A percentile compares a stretch with the other conserved stretches of the same genome.
Evolutionary conservation across 305 asterid species (phyloP).

Genomic region (Ilex paraguariensis): DNA sequence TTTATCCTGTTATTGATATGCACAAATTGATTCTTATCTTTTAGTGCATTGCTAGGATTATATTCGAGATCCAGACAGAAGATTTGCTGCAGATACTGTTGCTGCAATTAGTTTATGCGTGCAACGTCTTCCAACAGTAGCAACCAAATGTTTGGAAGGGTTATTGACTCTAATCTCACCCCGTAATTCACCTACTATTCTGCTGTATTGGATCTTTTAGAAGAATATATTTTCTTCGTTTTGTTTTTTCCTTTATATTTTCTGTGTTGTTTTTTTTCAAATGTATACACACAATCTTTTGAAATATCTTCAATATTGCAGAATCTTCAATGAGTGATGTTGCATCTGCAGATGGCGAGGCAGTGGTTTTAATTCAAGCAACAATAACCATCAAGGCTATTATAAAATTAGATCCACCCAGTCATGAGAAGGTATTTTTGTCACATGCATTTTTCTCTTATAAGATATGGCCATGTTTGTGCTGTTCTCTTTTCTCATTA

Average conservation of each 20-base stretch:
- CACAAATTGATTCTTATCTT: slow-evolving; percentile 22
- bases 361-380: slow-evolving; percentile 70
- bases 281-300: slow-evolving; percentile 6
- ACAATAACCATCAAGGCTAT: slow-evolving; percentile 78
- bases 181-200: slow-evolving; percentile 41
- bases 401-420: slow-evolving; percentile 66
- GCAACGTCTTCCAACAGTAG: slow-evolving; percentile 61
- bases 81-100: slow-evolving; percentile 92
- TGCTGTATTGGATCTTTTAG: slow-evolving; percentile 11
- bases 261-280: slow-evolving; percentile 1
- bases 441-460: not conserved
- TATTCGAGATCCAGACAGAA: slow-evolving; percentile 87
- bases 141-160: slow-evolving; percentile 77
- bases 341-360: slow-evolving; percentile 59
- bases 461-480: not conserved
- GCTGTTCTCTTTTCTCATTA: not conserved
- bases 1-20: slow-evolving; percentile 17
- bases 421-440: slow-evolving; percentile 70
- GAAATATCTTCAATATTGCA: slow-evolving; percentile 29
- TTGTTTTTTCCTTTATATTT: slow-evolving; percentile 6
- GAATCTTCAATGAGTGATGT: slow-evolving; percentile 49
- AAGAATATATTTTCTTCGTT: slow-evolving; percentile 15
- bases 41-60: slow-evolving; percentile 62
- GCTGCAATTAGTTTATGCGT: slow-evolving; percentile 94
- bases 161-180: slow-evolving; percentile 62